Evolutionary conservation across 1,284 basidiomycete species (phyloP).

Genomic region (Puccinia horiana): DNA sequence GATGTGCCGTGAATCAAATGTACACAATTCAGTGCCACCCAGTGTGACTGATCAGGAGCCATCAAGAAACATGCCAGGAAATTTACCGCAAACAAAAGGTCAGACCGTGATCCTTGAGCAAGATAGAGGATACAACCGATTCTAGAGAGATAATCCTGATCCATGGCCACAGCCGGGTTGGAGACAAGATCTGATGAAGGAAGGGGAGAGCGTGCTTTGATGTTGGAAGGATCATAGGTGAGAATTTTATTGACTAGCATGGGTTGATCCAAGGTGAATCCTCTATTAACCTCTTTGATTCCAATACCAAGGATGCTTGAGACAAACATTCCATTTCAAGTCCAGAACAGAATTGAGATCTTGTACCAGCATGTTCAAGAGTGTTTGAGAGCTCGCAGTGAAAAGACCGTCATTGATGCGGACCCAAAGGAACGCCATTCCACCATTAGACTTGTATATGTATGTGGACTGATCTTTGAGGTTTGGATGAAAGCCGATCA

Average conservation of each 20-base stretch:
- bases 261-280: background rate
- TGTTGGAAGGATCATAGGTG: background rate
- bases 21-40: background rate
- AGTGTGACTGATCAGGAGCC: background rate
- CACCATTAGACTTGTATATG: background rate
- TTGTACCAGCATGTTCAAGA: background rate
- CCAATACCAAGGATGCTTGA: no score
- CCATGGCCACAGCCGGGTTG: background rate
- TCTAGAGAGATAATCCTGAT: background rate
- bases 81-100: background rate
- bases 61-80: background rate
- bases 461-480: constrained; percentile 4
- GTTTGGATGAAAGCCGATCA: background rate
- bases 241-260: background rate
- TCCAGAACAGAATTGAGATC: background rate
- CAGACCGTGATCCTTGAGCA: background rate
- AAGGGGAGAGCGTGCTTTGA: background rate
- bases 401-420: constrained; percentile 11
- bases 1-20: background rate
- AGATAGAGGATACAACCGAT: background rate
- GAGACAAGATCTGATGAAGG: background rate
- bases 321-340: background rate
- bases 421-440: background rate
- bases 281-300: background rate
- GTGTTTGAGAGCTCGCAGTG: background rate